Percentiles rank a stretch among this genome's conserved stretches.
These are phyloP conservation scores for Phialophora macrospora DNA, from an alignment of 2,329 filamentous ascomycete species.

Conservation along the genomic window DNA sequence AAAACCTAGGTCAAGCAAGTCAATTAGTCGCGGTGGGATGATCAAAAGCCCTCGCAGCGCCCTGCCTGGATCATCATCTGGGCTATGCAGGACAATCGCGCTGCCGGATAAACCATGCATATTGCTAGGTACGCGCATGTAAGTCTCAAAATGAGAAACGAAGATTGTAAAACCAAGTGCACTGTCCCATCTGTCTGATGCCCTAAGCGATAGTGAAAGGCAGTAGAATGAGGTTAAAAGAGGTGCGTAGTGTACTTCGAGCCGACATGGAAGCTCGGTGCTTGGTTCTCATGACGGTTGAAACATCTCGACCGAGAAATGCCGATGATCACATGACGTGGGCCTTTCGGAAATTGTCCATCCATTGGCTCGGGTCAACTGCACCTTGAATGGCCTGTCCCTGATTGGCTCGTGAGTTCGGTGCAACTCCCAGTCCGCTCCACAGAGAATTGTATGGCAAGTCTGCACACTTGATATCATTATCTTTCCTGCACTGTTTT, in stretches of 20 bases:
- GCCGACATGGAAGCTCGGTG: background rate
- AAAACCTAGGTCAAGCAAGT: background rate
- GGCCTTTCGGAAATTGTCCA: background rate
- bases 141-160: constrained; percentile 8
- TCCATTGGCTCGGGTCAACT: background rate
- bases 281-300: background rate
- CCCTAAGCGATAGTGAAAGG: background rate
- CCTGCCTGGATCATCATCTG: background rate
- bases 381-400: background rate
- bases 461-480: background rate
- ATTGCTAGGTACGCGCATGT: constrained; percentile 6
- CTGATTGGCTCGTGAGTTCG: background rate
- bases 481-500: background rate
- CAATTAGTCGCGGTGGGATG: background rate
- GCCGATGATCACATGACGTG: constrained; percentile 1
- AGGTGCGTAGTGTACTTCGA: background rate
- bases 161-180: background rate
- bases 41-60: background rate
- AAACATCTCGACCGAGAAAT: constrained; percentile 14
- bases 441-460: background rate
- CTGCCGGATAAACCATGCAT: constrained; percentile 12
- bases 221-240: background rate
- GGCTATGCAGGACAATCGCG: constrained; percentile 11
- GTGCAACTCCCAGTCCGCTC: background rate
- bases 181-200: background rate